A percentile compares a stretch with the other conserved stretches of the same genome.
These are phyloP conservation scores for Thraustochytrium sp. DNA, from an alignment of 352 stramenopile genomes.

Conservation along the genomic window DNA sequence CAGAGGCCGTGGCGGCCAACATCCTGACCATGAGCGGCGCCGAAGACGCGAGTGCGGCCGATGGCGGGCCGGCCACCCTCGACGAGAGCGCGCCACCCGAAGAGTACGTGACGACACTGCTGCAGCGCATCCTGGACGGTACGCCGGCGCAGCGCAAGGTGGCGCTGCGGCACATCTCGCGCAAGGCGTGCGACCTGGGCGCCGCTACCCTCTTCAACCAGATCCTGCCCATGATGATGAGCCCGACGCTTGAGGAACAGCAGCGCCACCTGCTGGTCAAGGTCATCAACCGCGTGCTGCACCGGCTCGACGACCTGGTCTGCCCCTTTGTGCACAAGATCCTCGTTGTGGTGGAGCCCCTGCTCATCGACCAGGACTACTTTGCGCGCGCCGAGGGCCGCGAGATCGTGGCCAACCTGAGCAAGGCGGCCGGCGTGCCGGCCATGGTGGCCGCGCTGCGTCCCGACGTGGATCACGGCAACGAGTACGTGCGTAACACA, in stretches of 20 bases:
- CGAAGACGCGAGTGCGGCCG: conserved; percentile 55
- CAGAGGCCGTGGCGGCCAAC: conserved; percentile 83
- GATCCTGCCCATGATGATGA: conserved; percentile 98
- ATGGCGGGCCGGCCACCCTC: not conserved
- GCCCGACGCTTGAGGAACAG: conserved; percentile 95
- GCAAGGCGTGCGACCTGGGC: conserved; percentile 93
- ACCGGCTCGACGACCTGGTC: conserved; percentile 97
- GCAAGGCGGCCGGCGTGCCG: conserved; percentile 93
- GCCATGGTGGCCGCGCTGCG: conserved; percentile 99
- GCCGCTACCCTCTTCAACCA: conserved; percentile 96
- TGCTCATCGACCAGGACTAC: conserved; percentile 99
- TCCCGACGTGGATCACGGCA: conserved; percentile 96
- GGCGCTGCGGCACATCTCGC: conserved; percentile 76
- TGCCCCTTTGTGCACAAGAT: conserved; percentile 99
- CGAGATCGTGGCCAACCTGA: conserved; percentile 99
- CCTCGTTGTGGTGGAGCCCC: conserved; percentile 95
- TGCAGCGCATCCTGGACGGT: conserved; percentile 99
- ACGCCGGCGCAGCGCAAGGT: conserved; percentile 86
- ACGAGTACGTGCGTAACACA: conserved; percentile 98
- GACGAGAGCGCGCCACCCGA: conserved; percentile 64
- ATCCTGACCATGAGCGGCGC: conserved; percentile 90
- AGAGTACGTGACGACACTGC: conserved; percentile 56
- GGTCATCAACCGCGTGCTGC: conserved; percentile 97
- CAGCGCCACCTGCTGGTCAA: conserved; percentile 98
- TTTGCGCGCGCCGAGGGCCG: conserved; percentile 96